Percentiles rank a stretch among this genome's conserved stretches.
These are phyloP conservation scores for Ogataea henricii DNA, from an alignment of 805 yeast genomes.

Conservation along the genomic window DNA sequence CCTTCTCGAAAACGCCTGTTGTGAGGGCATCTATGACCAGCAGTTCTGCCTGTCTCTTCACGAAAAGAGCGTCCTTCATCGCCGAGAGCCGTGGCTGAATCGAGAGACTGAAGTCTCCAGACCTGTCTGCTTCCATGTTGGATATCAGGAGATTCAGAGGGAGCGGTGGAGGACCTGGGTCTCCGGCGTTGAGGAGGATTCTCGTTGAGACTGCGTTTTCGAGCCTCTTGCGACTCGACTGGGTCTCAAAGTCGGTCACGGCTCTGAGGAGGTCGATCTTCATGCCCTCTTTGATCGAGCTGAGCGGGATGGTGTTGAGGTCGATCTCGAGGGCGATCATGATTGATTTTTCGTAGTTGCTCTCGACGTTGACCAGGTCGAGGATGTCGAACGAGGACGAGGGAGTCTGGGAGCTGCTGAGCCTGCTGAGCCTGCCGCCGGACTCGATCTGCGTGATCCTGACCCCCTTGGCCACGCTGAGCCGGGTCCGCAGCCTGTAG, in stretches of 20 bases:
- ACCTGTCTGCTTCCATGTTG: constrained; percentile 16
- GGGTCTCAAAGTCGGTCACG: constrained; percentile 8
- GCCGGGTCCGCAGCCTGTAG: constrained; percentile 14
- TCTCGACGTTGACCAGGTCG: constrained; percentile 21
- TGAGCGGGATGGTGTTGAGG: constrained; percentile 16
- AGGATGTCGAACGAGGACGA: constrained; percentile 7
- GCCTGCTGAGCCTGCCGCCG: constrained; percentile 12
- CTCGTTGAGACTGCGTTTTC: constrained; percentile 14
- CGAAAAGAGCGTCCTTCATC: constrained; percentile 37
- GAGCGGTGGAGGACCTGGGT: constrained; percentile 12
- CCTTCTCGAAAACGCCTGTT: constrained; percentile 17
- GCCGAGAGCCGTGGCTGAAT: constrained; percentile 35
- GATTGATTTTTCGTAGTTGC: constrained; percentile 26
- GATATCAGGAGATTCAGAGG: constrained; percentile 27
- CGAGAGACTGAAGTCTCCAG: constrained; percentile 24
- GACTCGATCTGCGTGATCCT: constrained; percentile 23
- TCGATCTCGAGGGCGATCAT: constrained; percentile 29
- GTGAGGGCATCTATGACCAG: constrained; percentile 29
- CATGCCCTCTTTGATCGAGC: constrained; percentile 18
- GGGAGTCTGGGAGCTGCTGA: neutral
- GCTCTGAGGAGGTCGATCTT: constrained; percentile 16
- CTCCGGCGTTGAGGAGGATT: constrained; percentile 6
- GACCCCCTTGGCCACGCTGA: constrained; percentile 23
- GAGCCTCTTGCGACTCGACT: constrained; percentile 5
- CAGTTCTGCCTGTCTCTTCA: constrained; percentile 40